phyloP scores from a whole-genome alignment of 208 protist genomes.

The Trypanosoma caninum region DNA sequence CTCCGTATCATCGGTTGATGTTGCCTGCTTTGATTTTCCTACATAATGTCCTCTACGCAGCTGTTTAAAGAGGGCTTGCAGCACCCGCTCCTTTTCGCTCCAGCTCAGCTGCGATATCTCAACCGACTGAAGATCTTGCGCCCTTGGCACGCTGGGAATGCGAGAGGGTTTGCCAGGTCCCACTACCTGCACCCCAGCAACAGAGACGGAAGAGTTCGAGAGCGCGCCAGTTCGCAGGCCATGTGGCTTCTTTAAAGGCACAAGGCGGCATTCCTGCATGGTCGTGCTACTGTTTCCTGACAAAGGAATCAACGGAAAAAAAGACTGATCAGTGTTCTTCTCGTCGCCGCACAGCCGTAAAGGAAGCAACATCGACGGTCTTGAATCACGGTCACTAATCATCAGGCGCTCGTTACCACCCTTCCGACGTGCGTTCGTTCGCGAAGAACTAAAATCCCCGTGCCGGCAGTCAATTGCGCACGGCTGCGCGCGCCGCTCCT shows the following conservation, averaged over 20 bases:
- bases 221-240: neutral
- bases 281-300: neutral
- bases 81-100: conserved; percentile 88
- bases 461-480: neutral
- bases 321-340: neutral
- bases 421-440: conserved; percentile 36
- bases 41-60: conserved; percentile 29
- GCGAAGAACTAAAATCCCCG: conserved; percentile 31
- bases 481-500: conserved; percentile 38
- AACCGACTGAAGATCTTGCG: conserved; percentile 52
- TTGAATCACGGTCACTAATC: conserved; percentile 30
- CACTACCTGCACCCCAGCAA: neutral
- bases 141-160: conserved; percentile 42
- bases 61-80: conserved; percentile 77
- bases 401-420: conserved; percentile 31
- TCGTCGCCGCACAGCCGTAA: conserved; percentile 3
- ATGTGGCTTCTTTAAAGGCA: conserved; percentile 12
- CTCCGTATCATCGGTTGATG: conserved; percentile 4
- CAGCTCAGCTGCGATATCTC: conserved; percentile 81
- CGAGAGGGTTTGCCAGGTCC: too few relatives aligned
- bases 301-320: conserved; percentile 19
- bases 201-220: neutral
- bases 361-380: neutral
- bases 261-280: neutral
- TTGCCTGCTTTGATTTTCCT: conserved; percentile 9